Evolutionary conservation across 2,329 filamentous ascomycete species (phyloP).

Genomic region (Scedosporium apiospermum): DNA sequence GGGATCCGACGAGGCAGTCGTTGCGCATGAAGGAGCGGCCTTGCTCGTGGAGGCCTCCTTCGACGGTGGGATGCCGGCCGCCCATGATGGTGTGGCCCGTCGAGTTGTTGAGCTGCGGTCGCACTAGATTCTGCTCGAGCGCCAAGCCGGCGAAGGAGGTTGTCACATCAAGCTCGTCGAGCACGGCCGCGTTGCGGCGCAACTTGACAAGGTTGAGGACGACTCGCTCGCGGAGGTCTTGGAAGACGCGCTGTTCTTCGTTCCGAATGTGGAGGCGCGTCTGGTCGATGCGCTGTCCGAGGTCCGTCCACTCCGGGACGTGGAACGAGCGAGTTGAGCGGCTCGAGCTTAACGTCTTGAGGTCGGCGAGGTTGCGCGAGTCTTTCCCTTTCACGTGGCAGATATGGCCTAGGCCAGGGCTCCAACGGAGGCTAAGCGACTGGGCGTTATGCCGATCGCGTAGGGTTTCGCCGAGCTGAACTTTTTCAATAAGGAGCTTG

Average conservation of each 20-base stretch:
- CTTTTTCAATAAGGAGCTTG: conserved; percentile 49
- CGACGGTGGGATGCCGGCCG: conserved; percentile 87
- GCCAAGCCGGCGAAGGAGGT: conserved; percentile 79
- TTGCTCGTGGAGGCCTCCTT: conserved; percentile 67
- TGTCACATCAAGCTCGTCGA: conserved; percentile 88
- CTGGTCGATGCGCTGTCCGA: conserved; percentile 74
- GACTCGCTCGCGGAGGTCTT: conserved; percentile 62
- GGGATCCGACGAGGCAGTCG: conserved; percentile 71
- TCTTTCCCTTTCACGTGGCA: conserved; percentile 85
- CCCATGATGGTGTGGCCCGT: conserved; percentile 68
- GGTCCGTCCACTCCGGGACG: conserved; percentile 69
- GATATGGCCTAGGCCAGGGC: conserved; percentile 77
- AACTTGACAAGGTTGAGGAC: conserved; percentile 76
- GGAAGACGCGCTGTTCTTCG: conserved; percentile 78
- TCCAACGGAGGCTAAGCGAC: conserved; percentile 74
- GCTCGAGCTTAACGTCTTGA: conserved; percentile 60
- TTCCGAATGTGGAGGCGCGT: conserved; percentile 65
- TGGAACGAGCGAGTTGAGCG: conserved; percentile 82
- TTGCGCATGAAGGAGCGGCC: conserved; percentile 78
- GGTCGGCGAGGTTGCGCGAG: conserved; percentile 25
- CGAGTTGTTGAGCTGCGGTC: conserved; percentile 60
- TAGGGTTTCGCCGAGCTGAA: conserved; percentile 48
- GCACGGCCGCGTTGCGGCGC: conserved; percentile 77
- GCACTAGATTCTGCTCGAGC: conserved; percentile 59
- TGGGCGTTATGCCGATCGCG: conserved; percentile 50